A percentile compares a stretch with the other conserved stretches of the same genome.
Evolutionary conservation across 2,329 filamentous ascomycete genomes (phyloP).

Genomic region (Clonostachys sp.): DNA sequence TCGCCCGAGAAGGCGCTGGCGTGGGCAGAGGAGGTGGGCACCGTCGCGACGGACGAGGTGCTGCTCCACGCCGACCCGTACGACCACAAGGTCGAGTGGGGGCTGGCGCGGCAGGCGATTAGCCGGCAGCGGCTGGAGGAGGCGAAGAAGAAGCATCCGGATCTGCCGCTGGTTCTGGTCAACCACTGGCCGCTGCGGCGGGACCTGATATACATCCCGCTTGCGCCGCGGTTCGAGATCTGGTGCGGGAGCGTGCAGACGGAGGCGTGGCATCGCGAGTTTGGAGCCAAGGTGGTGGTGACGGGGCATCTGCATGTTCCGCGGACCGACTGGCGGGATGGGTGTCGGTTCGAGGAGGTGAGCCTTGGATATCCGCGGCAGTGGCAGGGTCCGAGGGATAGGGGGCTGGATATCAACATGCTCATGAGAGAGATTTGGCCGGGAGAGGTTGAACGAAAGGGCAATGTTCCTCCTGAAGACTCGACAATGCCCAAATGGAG

Average conservation of each 20-base stretch:
- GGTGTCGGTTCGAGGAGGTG: conserved; percentile 28
- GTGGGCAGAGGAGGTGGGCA: conserved; percentile 28
- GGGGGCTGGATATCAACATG: conserved; percentile 21
- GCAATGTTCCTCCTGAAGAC: no score
- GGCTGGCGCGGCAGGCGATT: conserved; percentile 15
- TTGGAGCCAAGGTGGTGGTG: conserved; percentile 26
- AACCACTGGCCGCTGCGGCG: conserved; percentile 32
- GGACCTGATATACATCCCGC: conserved; percentile 24
- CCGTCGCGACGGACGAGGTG: conserved; percentile 28
- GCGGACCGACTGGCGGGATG: conserved; percentile 30
- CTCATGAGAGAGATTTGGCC: conserved; percentile 23
- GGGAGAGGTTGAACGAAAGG: not conserved
- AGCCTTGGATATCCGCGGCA: conserved; percentile 28
- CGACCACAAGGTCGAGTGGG: conserved; percentile 25
- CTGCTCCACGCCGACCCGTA: conserved; percentile 27
- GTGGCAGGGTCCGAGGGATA: conserved; percentile 21
- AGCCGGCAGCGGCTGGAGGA: conserved; percentile 18
- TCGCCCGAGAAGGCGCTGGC: conserved; percentile 22
- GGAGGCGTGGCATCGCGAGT: conserved; percentile 25
- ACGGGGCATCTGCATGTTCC: conserved; percentile 28
- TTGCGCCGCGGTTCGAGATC: conserved; percentile 26
- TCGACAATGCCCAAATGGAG: no score
- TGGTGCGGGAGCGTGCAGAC: conserved; percentile 31
- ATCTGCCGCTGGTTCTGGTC: conserved; percentile 19
- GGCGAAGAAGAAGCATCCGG: conserved; percentile 5